Base-by-base conservation (phyloP, 768 basidiomycete genomes). In the Russula lepida region DNA sequence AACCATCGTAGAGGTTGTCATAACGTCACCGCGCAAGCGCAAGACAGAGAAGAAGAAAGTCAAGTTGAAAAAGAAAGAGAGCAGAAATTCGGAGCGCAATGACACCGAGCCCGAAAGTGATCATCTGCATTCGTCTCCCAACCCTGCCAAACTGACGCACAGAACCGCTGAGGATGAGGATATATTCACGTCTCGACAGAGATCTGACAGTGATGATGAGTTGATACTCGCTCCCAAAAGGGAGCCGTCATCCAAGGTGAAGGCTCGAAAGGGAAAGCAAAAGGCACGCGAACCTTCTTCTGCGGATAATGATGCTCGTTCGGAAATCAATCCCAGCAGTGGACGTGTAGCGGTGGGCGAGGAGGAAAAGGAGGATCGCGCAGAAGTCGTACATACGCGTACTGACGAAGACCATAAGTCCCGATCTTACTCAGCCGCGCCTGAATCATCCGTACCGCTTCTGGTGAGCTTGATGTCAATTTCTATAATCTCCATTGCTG, bases 21-120 rank as follows among this genome's bases (percentile, higher is more conserved):
- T 44, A 61, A 64, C 33, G 68, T 71, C 65, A 12, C 59, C 66
- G 28, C 58, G 68, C 27, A 68, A 66, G 25, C 58, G 68, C 23
- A 68, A 67, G 48, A 48, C 53, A 46, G 63, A 64, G 59, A 55
- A 21, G 21, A 71, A 66, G 60, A 58, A 35, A 39, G 27, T 9
- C 17, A 47, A 51, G 17, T 32, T 41, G 17, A 62, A 59, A 60
- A 30, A 39, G 32, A 58, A 66, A 52, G 53, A 47, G 47, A 13
- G 47, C 17, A 54, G 48, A 30, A 50, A 21, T 44, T 33, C 30
- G 48, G 46, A 64, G 59, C 52, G 56, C 65, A n/a, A 37, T 55
- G 41, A 28, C 56, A 15, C 68, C 49, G 62, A 51, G 57, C 37
- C 52, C 35, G 55, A 19, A n/a, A 56, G 57, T 2, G 28, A 30